phyloP scores from a whole-genome alignment of 2,329 filamentous ascomycete genomes.

The Graphium sp. region DNA sequence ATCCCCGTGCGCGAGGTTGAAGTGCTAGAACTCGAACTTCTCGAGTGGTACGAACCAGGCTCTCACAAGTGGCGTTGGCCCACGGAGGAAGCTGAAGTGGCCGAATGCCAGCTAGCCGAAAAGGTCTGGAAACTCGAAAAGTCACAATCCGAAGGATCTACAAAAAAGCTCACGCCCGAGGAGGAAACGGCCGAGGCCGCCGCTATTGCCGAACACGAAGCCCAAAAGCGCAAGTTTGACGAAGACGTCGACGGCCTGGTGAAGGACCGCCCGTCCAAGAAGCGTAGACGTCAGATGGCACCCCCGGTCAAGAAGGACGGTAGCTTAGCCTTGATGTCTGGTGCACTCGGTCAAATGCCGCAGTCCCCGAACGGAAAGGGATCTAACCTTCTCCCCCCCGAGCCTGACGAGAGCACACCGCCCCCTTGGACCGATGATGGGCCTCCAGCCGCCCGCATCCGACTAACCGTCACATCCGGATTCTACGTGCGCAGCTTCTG shows the following conservation, averaged over 20 bases:
- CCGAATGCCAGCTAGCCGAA: slow-evolving; percentile 62
- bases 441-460: slow-evolving; percentile 64
- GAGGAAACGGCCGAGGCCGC: slow-evolving; percentile 37
- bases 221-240: slow-evolving; percentile 40
- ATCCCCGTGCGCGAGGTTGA: slow-evolving; percentile 69
- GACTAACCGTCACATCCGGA: slow-evolving; percentile 85
- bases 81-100: slow-evolving; percentile 54
- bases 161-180: slow-evolving; percentile 31
- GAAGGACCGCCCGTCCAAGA: slow-evolving; percentile 25
- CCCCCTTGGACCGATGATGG: slow-evolving; percentile 42
- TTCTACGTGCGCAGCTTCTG: slow-evolving; percentile 94
- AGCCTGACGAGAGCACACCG: slow-evolving; percentile 26
- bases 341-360: slow-evolving; percentile 34
- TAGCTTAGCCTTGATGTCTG: slow-evolving; percentile 35
- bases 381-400: slow-evolving; percentile 33
- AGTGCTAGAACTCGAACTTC: slow-evolving; percentile 58
- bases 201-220: slow-evolving; percentile 37
- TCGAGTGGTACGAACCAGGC: slow-evolving; percentile 75
- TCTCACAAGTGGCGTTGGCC: slow-evolving; percentile 70
- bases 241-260: slow-evolving; percentile 39
- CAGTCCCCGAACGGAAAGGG: slow-evolving; percentile 20
- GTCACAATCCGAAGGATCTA: slow-evolving; percentile 33
- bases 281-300: slow-evolving; percentile 16
- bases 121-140: slow-evolving; percentile 50
- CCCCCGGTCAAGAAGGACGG: slow-evolving; percentile 10